A percentile compares a stretch with the other conserved stretches of the same genome.
Evolutionary conservation across 345 rosid species (phyloP).

Genomic region (Bruguiera parviflora): DNA sequence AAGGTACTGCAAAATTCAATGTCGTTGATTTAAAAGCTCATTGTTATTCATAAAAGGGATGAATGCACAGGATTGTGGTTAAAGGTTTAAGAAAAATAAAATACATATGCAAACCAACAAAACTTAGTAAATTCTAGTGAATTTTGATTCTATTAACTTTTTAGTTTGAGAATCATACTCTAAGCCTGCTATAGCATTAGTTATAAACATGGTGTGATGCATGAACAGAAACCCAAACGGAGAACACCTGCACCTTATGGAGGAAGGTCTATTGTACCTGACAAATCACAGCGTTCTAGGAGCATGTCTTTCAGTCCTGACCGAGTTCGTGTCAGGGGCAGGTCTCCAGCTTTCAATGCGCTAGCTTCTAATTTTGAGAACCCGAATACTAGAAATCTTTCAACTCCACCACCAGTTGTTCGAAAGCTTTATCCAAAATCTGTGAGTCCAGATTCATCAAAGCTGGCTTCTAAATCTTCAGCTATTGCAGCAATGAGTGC

Average conservation of each 20-base stretch:
- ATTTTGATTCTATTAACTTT: background rate
- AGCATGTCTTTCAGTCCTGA: constrained; percentile 97
- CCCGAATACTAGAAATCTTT: constrained; percentile 71
- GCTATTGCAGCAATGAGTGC: constrained; percentile 69
- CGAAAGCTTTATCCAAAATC: constrained; percentile 91
- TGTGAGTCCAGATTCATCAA: constrained; percentile 69
- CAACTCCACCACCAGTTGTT: constrained; percentile 97
- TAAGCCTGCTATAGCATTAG: background rate
- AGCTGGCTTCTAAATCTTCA: constrained; percentile 52
- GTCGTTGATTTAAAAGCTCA: constrained; percentile 3
- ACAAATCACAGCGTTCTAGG: constrained; percentile 92
- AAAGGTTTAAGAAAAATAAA: too few species aligned
- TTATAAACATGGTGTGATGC: constrained; percentile 6
- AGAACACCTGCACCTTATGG: constrained; percentile 72
- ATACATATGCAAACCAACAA: too few species aligned
- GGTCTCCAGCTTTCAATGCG: constrained; percentile 97
- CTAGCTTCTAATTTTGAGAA: constrained; percentile 95
- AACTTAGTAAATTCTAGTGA: background rate
- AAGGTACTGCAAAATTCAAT: too few species aligned
- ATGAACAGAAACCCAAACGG: constrained; percentile 81
- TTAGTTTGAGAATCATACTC: background rate
- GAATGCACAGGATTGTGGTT: too few species aligned
- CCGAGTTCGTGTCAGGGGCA: constrained; percentile 93
- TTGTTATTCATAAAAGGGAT: too few species aligned
- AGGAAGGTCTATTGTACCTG: constrained; percentile 85